Conservation (phyloP, 176 grass and related monocot species). For the Aegilops umbellulata region DNA sequence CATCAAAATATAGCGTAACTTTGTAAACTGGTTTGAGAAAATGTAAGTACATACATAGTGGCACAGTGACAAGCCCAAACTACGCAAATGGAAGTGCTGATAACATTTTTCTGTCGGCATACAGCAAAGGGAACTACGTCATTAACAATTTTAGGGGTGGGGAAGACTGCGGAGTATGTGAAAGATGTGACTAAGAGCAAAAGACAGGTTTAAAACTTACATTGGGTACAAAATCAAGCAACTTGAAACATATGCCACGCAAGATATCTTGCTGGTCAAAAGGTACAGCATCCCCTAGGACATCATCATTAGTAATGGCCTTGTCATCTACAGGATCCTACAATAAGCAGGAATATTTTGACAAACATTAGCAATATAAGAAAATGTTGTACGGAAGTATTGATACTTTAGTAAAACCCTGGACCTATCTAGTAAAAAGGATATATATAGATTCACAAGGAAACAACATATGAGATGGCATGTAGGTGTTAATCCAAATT, state of each 20-base stretch:
- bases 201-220: slow-evolving; percentile 32
- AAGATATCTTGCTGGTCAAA: slow-evolving; percentile 51
- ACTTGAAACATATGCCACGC: slow-evolving; percentile 51
- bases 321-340: slow-evolving; percentile 55
- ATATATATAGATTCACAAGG: not conserved
- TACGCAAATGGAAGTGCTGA: not conserved
- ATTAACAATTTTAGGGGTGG: not conserved
- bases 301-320: slow-evolving; percentile 71
- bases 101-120: not conserved
- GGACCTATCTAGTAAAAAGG: slow-evolving; percentile 13
- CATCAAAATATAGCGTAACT: slow-evolving; percentile 8
- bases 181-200: slow-evolving; percentile 13
- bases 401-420: not conserved
- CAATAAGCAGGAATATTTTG: slow-evolving; percentile 23
- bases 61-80: not conserved
- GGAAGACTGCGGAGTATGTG: not conserved
- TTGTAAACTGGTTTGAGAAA: slow-evolving; percentile 6
- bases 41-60: not conserved
- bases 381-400: not conserved
- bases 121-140: not conserved
- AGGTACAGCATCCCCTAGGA: slow-evolving; percentile 67
- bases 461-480: not conserved
- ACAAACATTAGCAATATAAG: slow-evolving; percentile 9
- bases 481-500: not conserved
- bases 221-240: slow-evolving; percentile 53